Base-by-base conservation (phyloP, 2,329 filamentous ascomycete species). In the Allantophomopsis cytisporea region DNA sequence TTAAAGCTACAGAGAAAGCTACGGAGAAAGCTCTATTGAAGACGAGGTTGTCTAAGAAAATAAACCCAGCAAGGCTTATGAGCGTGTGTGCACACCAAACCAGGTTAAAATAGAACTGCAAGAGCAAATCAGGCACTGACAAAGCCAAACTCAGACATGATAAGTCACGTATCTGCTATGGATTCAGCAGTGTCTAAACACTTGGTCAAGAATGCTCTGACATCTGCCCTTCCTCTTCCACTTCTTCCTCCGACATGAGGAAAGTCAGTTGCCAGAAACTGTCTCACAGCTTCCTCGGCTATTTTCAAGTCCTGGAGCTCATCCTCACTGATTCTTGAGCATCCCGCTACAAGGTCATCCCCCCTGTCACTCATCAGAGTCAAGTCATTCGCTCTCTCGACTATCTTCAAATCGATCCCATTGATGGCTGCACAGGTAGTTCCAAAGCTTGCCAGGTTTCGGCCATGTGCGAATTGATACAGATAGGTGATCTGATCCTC, bases 391-490 rank as follows among this genome's bases (percentile, higher is more conserved):
- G 89, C 87, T 40, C 88, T 74, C 13, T 80, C 63, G 6, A 95
- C 71, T 8, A 96, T 73, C 5, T 70, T 66, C 14, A 61, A 53
- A 21, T 85, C 79, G 12, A 98, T 76, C 1, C 88, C 88, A 50
- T 94, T 95, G 57, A 94, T 73, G 3, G 78, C 77, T 20, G 91
- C 91, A 54, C 91, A 96, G 58, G 73, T 71, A 20, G 79, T 83
- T 1, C 91, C 91, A 52, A 94, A 93, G 53, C 87, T 95, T 12
- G 83, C 81, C 7, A 66, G 75, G 49, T 80, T 89, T 41, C 79
- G 70, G 1, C 88, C 88, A 2, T 64, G 49, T 4, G 60, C 52
- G n/a, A 81, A 60, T 20, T 76, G 80, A 57, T 89, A 94, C 1
- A 94, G 69, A 50, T 83, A 86, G 0, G 72, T 77, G 21, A 87